Conservation (phyloP, 495 filamentous ascomycete genomes). For the Aspergillus asperescens region DNA sequence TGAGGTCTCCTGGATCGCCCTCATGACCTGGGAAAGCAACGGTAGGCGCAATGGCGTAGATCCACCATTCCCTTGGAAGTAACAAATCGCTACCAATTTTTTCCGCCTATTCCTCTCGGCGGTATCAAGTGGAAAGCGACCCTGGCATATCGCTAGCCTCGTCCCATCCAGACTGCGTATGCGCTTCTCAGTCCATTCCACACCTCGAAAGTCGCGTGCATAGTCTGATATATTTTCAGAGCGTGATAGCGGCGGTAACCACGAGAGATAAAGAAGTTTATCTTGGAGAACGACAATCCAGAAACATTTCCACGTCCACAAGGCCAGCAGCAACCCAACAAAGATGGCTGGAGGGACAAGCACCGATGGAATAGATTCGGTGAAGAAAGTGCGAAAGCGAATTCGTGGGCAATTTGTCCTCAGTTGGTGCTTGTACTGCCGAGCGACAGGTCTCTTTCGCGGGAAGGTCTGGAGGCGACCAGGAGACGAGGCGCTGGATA, state of each 20-base stretch:
- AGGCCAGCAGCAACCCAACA: constrained; percentile 54
- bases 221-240: constrained; percentile 57
- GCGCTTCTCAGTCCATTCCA: constrained; percentile 58
- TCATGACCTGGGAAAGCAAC: constrained; percentile 51
- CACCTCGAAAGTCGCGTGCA: constrained; percentile 47
- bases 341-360: constrained; percentile 64
- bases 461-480: too few relatives aligned
- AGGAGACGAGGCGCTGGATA: too few relatives aligned
- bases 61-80: constrained; percentile 41
- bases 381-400: too few relatives aligned
- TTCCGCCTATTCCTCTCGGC: neutral
- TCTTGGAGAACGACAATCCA: constrained; percentile 80
- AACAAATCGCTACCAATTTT: constrained; percentile 32
- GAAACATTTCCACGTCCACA: constrained; percentile 76
- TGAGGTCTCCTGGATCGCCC: constrained; percentile 9
- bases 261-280: constrained; percentile 79
- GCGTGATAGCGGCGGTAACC: constrained; percentile 55
- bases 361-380: constrained; percentile 47
- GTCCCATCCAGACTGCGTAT: constrained; percentile 56
- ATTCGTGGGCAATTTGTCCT: too few relatives aligned
- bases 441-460: too few relatives aligned
- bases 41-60: constrained; percentile 64
- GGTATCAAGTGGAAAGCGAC: constrained; percentile 9
- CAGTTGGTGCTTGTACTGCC: too few relatives aligned
- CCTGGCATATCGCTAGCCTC: constrained; percentile 52